Evolutionary conservation across 371 early-diverging fungal species (phyloP), one percentile per base, ranked within the genome.

Genomic region (Rhizopus arrhizus): DNA sequence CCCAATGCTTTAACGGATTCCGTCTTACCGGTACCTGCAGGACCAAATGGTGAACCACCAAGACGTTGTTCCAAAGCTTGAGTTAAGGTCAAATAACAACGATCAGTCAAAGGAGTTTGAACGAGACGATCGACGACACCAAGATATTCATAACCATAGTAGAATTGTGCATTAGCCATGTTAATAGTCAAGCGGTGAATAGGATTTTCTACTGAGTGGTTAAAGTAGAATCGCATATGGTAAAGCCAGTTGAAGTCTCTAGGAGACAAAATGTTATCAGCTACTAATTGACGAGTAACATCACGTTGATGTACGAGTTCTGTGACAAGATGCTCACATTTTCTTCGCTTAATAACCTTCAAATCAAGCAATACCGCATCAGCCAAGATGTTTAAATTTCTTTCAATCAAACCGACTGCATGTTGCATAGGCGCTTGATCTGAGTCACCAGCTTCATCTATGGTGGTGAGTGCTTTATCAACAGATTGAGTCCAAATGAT

Each of bases 1-100:
- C 98, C 99, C 58, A 98, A 83, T 1, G 98, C 96, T 73, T 99
- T 99, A 61, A 99, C 99, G 13, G 94, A 91, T 78, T 99, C 99
- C 0, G 99, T 99, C 80, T 99, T 99, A 69, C 99, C 99, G 0
- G 96, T 95, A 69, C 97, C 97, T 1, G 97, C 98, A 28, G 96
- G 98, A 29, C 97, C 99, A 66, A 97, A 98, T 1, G 99, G 99
- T 34, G 93, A 93, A 42, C 98, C 99, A 64, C 99, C 99, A 13
- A 98, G 77, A 32, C 92, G 83, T 51, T 85, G 83, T 59, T 97
- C 89, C 49, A 99, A 83, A 5, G 99, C 99, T 81, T 97, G 98
- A 15, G 97, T 96, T 61, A 99, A 78, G 13, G 99, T 97, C 66
- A 98, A 76, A 69, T 97, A 97, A 83, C 98, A 98, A 38, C 96